These are phyloP conservation scores for Colletotrichum sp. DNA, from an alignment of 2,329 filamentous ascomycete genomes.

Conservation along the genomic window DNA sequence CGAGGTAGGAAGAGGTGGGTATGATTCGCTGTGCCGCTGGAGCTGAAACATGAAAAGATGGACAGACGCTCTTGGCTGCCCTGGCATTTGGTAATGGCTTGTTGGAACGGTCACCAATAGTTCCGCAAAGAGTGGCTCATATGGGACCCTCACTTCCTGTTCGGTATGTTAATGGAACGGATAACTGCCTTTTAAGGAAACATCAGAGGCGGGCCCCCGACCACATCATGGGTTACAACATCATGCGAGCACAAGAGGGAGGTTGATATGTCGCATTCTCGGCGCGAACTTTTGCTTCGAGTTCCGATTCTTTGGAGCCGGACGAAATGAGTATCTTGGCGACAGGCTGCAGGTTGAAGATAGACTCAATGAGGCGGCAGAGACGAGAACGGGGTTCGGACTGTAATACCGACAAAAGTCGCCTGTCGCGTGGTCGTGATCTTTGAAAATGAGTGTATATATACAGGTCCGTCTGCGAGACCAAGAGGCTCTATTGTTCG, in stretches of 20 bases:
- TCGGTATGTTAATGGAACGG: neutral
- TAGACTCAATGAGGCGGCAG: neutral
- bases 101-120: neutral
- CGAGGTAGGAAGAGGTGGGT: neutral
- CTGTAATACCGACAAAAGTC: neutral
- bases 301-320: neutral
- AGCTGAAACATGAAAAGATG: constrained; percentile 11
- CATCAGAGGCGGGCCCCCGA: neutral
- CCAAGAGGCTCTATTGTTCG: neutral
- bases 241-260: neutral
- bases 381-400: neutral
- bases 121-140: neutral
- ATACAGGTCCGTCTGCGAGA: neutral
- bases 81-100: neutral
- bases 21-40: neutral
- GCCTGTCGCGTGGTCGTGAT: neutral
- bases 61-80: neutral
- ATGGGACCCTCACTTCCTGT: neutral
- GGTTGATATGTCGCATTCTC: neutral
- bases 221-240: neutral
- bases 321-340: neutral
- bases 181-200: neutral
- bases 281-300: neutral
- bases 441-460: neutral
- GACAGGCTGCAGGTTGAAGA: neutral